These are phyloP conservation scores for Aspergillus kassunensis DNA, from an alignment of 495 filamentous ascomycete species.

Conservation along the genomic window DNA sequence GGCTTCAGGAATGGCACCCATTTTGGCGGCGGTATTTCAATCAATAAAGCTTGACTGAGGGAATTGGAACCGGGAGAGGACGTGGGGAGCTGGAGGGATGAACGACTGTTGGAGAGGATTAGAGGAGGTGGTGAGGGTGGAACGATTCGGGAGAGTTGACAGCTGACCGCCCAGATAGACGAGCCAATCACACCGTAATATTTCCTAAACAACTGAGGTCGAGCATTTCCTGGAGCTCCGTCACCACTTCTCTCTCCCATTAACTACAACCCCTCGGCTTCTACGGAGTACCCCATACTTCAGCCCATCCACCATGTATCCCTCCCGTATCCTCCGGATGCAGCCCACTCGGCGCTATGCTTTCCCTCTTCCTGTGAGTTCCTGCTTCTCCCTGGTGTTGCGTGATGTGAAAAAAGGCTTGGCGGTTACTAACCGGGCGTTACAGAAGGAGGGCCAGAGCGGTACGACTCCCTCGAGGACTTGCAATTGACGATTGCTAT, in stretches of 20 bases:
- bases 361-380: constrained; percentile 76
- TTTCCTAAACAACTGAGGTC: constrained; percentile 34
- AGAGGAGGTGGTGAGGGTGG: constrained; percentile 18
- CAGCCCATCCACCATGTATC: constrained; percentile 53
- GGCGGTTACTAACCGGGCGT: constrained; percentile 30
- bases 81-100: constrained; percentile 16
- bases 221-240: no score
- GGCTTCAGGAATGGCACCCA: constrained; percentile 61
- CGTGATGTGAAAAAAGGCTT: constrained; percentile 16
- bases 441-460: constrained; percentile 77
- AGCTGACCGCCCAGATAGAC: constrained; percentile 39
- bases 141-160: constrained; percentile 36
- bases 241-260: constrained; percentile 18
- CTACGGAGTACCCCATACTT: background rate
- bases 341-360: constrained; percentile 60
- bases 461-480: constrained; percentile 52
- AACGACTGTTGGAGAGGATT: constrained; percentile 27
- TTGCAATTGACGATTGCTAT: constrained; percentile 15
- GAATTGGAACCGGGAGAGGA: constrained; percentile 17
- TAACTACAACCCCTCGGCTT: constrained; percentile 13
- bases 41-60: constrained; percentile 19
- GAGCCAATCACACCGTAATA: constrained; percentile 42
- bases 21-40: constrained; percentile 29
- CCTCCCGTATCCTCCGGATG: constrained; percentile 57
- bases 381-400: background rate